Percentiles rank a stretch among this genome's conserved stretches.
phyloP scores from a whole-genome alignment of 441 rosid genomes.

The Croton setiger region DNA sequence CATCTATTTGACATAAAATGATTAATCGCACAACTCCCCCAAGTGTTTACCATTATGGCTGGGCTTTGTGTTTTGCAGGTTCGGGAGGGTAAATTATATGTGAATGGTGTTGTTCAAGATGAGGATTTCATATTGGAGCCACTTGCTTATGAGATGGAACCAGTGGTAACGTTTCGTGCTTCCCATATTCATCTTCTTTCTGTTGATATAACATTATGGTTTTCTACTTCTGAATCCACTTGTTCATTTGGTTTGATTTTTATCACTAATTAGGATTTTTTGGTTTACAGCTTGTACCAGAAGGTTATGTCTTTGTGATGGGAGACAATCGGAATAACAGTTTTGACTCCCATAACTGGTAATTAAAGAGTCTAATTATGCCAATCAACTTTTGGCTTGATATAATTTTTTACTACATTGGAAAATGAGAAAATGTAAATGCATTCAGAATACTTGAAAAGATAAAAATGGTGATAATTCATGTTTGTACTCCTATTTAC shows the following conservation, averaged over 20 bases:
- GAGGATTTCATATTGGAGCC: slow-evolving; percentile 79
- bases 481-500: not conserved
- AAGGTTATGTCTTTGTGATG: slow-evolving; percentile 88
- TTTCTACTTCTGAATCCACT: not conserved
- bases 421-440: not conserved
- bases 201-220: not conserved
- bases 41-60: not conserved
- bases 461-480: no score
- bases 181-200: not conserved
- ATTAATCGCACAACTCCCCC: not conserved
- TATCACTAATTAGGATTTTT: not conserved
- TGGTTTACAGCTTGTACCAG: slow-evolving; percentile 65
- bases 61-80: slow-evolving; percentile 42
- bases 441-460: no score
- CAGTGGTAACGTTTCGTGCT: slow-evolving; percentile 47
- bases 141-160: slow-evolving; percentile 83
- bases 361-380: slow-evolving; percentile 16
- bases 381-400: not conserved
- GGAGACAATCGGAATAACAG: slow-evolving; percentile 97
- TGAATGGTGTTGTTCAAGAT: slow-evolving; percentile 64
- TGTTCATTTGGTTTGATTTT: not conserved
- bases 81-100: slow-evolving; percentile 63
- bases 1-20: not conserved
- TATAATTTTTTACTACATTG: slow-evolving; percentile 5
- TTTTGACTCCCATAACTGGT: slow-evolving; percentile 95